Conservation (phyloP, 805 yeast genomes). For the Kodamaea neixiangensis region DNA sequence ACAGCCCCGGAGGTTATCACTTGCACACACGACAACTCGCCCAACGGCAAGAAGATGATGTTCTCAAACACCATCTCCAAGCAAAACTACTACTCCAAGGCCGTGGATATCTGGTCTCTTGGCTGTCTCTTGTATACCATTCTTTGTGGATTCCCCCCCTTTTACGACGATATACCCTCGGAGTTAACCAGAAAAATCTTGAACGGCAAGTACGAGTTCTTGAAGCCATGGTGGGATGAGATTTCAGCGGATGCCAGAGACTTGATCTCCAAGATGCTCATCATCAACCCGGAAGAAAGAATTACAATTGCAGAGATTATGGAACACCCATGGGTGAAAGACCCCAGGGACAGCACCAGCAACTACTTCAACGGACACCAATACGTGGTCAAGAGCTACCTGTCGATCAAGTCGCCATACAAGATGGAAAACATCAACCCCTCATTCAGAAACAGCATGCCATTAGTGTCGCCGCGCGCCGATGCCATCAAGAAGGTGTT, state of each 20-base stretch:
- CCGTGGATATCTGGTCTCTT: conserved; percentile 73
- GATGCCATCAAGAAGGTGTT: conserved; percentile 44
- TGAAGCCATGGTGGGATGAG: conserved; percentile 90
- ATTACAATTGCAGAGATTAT: conserved; percentile 68
- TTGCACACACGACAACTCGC: conserved; percentile 17
- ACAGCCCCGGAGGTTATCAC: conserved; percentile 72
- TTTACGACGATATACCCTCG: conserved; percentile 68
- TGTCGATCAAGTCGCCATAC: not conserved
- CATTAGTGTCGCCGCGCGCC: conserved; percentile 35
- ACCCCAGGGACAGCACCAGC: conserved; percentile 4
- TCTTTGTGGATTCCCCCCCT: conserved; percentile 75
- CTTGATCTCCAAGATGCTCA: conserved; percentile 63
- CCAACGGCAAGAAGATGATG: conserved; percentile 7
- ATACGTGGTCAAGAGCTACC: conserved; percentile 6
- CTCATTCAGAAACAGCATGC: not conserved
- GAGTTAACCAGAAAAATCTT: conserved; percentile 67
- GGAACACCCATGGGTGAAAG: conserved; percentile 66
- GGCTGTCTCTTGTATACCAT: conserved; percentile 72
- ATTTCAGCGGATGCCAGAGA: conserved; percentile 69
- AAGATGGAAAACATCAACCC: not conserved
- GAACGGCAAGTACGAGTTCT: conserved; percentile 70
- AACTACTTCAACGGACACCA: conserved; percentile 8
- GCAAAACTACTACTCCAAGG: conserved; percentile 60
- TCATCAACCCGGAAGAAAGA: conserved; percentile 68
- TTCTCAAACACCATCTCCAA: conserved; percentile 21